Evolutionary conservation across 129 eudicot species (phyloP).

Genomic region (Smallanthus sonchifolius): DNA sequence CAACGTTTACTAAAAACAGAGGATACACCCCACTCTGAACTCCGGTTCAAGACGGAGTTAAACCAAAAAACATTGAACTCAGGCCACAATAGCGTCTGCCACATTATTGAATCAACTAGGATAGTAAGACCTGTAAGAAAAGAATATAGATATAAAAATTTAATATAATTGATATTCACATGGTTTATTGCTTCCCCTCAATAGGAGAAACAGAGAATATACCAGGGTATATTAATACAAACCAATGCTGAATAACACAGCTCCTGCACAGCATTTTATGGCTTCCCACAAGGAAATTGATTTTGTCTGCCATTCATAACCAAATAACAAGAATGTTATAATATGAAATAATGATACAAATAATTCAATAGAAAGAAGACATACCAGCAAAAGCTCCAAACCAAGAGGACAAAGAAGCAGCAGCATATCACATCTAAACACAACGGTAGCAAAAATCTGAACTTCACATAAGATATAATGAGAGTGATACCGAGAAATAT

Average conservation of each 20-base stretch:
- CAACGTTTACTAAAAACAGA: constrained; percentile 10
- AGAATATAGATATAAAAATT: constrained; percentile 6
- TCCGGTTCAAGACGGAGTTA: constrained; percentile 84
- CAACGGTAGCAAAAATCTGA: constrained; percentile 79
- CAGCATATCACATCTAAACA: constrained; percentile 96
- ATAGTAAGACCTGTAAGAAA: constrained; percentile 67
- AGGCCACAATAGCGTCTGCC: constrained; percentile 88
- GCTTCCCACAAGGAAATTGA: constrained; percentile 79
- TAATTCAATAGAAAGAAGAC: constrained; percentile 1
- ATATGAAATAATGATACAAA: constrained; percentile 1
- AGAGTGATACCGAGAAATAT: constrained; percentile 13
- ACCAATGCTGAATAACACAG: constrained; percentile 75
- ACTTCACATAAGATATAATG: constrained; percentile 28
- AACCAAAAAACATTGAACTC: constrained; percentile 97
- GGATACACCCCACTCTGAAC: constrained; percentile 99
- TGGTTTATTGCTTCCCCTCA: not conserved
- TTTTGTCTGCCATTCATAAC: constrained; percentile 55
- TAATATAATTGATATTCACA: not conserved
- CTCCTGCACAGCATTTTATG: constrained; percentile 46
- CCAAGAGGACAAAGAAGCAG: constrained; percentile 84
- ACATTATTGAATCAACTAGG: constrained; percentile 69
- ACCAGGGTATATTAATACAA: constrained; percentile 30
- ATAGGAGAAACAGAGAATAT: constrained; percentile 9
- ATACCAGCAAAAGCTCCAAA: constrained; percentile 85
- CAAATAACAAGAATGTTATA: not conserved